Base-by-base conservation (phyloP, 2,329 filamentous ascomycete genomes). In the Orbilia quercus region DNA sequence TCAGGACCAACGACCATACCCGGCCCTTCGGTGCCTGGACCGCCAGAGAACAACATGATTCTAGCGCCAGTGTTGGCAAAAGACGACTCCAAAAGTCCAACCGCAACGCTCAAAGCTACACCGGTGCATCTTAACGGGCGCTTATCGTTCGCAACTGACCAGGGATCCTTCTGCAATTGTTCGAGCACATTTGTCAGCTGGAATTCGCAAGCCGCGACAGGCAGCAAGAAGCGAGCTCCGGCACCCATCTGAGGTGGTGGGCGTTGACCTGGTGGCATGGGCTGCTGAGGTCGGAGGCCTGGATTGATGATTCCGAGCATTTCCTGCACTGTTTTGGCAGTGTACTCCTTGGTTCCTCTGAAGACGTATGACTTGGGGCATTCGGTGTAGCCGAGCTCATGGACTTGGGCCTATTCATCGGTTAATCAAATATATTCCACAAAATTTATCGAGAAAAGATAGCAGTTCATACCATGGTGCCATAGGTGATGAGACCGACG, bases 331-430 rank as follows among this genome's bases (percentile, higher is more conserved):
- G 98, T 93, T 83, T 98, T 98, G 60, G 93, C 91, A n/a, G 89
- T 86, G 81, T 99, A 99, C 79, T 99, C 95, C 84, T 98, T 99
- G 84, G 89, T 97, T 40, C 95, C 95, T 65, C 94, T 88, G 85
- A 99, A 99, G 44, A 99, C 95, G 79, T 97, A 99, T 4, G 94
- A 97, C 82, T 98, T 99, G 76, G 95, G 92, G 82, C 95, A 99
- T 82, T 98, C 95, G 63, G 91, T 93, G 80, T 99, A 99, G 63
- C 95, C 95, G 77, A 99, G 91, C 82, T 99, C 95, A 80, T 99
- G 95, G 16, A 99, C 92, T 87, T 97, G 93, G 31, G 92, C 88
- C 90, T 92, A 77, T 48, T 28, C 25, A 55, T 25, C 25, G n/a
- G 16, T 40, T 31, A 44, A 18, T 47, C 76, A 23, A 72, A 14